Conservation (phyloP, 2,329 filamentous ascomycete species). For the Ophiostoma piceae region DNA sequence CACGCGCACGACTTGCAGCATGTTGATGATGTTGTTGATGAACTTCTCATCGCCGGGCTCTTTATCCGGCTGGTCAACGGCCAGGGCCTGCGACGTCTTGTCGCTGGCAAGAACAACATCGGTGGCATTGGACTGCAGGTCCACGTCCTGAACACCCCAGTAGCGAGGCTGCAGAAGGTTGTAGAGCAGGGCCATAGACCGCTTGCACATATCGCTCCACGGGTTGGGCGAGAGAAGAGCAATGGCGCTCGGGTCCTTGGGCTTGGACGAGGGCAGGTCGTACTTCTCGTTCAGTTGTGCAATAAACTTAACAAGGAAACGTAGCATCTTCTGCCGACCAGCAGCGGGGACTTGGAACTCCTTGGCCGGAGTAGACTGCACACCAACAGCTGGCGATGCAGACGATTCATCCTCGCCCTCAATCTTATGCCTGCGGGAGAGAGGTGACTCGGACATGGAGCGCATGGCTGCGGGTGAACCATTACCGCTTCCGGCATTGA, state of each 20-base stretch:
- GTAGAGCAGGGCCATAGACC: slow-evolving; percentile 72
- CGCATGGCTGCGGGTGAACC: slow-evolving; percentile 31
- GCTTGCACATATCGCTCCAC: slow-evolving; percentile 75
- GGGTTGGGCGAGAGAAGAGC: slow-evolving; percentile 47
- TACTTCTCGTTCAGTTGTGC: slow-evolving; percentile 83
- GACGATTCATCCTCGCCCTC: slow-evolving; percentile 44
- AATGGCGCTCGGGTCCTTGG: slow-evolving; percentile 48
- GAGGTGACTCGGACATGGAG: slow-evolving; percentile 62
- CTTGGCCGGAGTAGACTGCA: slow-evolving; percentile 40
- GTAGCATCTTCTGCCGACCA: slow-evolving; percentile 75
- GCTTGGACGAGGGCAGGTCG: slow-evolving; percentile 64
- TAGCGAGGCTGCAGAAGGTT: slow-evolving; percentile 81
- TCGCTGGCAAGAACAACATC: slow-evolving; percentile 81
- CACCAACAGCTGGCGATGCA: slow-evolving; percentile 33
- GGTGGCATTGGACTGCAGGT: slow-evolving; percentile 84
- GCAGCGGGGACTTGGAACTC: slow-evolving; percentile 65
- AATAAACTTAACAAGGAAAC: slow-evolving; percentile 94
- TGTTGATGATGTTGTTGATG: slow-evolving; percentile 84
- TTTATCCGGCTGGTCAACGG: slow-evolving; percentile 56
- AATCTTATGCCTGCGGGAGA: slow-evolving; percentile 68
- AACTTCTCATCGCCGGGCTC: slow-evolving; percentile 73
- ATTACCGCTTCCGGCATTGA: not conserved
- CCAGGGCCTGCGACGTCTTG: slow-evolving; percentile 58
- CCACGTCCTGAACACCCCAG: slow-evolving; percentile 88
- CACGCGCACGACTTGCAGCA: slow-evolving; percentile 84